Percentiles rank a stretch among this genome's conserved stretches.
phyloP scores from a whole-genome alignment of 2,329 filamentous ascomycete genomes.

The Tolypocladium nubicola region DNA sequence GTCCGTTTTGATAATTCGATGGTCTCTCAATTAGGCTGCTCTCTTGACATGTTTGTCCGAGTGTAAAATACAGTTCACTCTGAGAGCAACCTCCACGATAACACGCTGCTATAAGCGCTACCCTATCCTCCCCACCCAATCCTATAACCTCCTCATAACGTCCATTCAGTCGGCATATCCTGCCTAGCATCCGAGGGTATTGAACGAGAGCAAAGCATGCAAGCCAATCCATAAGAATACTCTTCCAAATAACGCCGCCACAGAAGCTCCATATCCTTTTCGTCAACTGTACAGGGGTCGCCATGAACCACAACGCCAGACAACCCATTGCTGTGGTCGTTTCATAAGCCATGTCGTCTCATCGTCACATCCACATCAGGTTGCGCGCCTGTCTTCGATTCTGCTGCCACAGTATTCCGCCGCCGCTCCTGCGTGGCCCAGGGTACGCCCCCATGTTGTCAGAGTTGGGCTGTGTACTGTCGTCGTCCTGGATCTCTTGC shows the following conservation, averaged over 20 bases:
- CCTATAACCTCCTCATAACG: neutral
- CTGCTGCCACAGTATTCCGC: slow-evolving; percentile 43
- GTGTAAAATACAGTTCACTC: neutral
- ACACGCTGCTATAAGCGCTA: neutral
- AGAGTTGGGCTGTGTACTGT: slow-evolving; percentile 8
- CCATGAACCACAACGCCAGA: neutral
- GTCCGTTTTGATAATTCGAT: neutral
- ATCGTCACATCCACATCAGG: slow-evolving; percentile 32
- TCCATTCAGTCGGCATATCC: neutral
- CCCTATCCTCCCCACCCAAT: neutral
- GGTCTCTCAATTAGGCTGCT: neutral
- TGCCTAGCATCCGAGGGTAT: neutral
- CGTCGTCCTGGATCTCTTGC: slow-evolving; percentile 22
- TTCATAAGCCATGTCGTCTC: neutral
- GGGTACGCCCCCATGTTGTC: slow-evolving; percentile 10
- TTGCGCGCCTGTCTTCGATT: slow-evolving; percentile 37
- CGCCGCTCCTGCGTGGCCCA: slow-evolving; percentile 16
- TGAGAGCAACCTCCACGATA: neutral
- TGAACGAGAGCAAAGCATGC: neutral
- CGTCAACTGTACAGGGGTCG: neutral
- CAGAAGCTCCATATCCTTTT: neutral
- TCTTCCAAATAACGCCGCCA: neutral
- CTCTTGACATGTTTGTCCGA: neutral
- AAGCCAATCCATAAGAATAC: neutral
- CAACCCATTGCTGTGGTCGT: neutral